Conservation (phyloP, 2,329 filamentous ascomycete genomes). For the Aureobasidium sp. region DNA sequence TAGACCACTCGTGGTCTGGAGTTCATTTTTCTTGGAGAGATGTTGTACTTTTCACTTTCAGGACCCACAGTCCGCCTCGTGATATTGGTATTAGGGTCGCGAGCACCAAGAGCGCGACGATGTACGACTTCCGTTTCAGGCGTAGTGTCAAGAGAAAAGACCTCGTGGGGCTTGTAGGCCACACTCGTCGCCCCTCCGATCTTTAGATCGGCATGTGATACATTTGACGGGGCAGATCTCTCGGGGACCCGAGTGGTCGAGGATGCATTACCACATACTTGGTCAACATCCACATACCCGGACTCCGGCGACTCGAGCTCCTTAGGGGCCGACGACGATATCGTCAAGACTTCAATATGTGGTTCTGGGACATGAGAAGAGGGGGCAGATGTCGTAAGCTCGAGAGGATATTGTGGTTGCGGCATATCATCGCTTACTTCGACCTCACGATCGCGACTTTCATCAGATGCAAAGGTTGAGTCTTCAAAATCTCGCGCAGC, state of each 20-base stretch:
- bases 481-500: conserved; percentile 53
- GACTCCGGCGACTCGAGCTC: conserved; percentile 12
- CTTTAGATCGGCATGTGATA: neutral
- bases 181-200: neutral
- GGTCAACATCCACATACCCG: conserved; percentile 18
- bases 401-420: neutral
- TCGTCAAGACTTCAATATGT: neutral
- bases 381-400: neutral
- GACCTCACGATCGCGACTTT: neutral
- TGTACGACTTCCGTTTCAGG: neutral
- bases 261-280: neutral
- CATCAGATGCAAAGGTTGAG: neutral
- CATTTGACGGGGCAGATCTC: neutral
- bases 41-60: neutral
- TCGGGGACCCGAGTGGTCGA: neutral
- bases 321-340: neutral
- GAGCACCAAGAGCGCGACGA: neutral
- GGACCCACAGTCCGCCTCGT: neutral
- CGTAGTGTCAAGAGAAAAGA: neutral
- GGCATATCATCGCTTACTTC: too few species aligned
- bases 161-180: neutral
- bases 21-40: neutral
- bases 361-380: neutral
- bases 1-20: neutral
- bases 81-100: conserved; percentile 4